phyloP scores from a whole-genome alignment of 2,329 filamentous ascomycete species.

The Ophiostoma populinum region DNA sequence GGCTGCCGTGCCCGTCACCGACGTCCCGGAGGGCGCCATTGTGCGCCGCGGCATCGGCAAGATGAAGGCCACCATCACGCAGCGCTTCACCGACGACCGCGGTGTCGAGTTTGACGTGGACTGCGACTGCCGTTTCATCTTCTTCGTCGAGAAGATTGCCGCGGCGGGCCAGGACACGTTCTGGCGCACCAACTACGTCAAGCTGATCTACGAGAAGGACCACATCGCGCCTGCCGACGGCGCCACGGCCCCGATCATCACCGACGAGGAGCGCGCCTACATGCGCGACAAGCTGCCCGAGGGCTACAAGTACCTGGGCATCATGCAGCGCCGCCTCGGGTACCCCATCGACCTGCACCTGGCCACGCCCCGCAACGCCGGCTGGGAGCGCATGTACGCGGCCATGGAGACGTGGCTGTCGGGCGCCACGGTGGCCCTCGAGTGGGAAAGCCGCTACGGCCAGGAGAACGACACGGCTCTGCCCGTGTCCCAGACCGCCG shows the following conservation, averaged over 20 bases:
- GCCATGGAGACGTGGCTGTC: slow-evolving; percentile 25
- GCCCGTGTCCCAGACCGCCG: too few relatives aligned
- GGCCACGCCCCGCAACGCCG: slow-evolving; percentile 21
- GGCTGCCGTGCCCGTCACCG: slow-evolving; percentile 5
- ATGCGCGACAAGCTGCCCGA: slow-evolving; percentile 22
- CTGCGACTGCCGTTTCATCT: slow-evolving; percentile 32
- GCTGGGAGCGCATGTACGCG: slow-evolving; percentile 24
- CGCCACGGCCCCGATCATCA: slow-evolving; percentile 20
- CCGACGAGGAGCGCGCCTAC: slow-evolving; percentile 18
- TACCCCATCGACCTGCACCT: slow-evolving; percentile 24
- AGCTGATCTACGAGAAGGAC: slow-evolving; percentile 33
- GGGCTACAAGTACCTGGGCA: slow-evolving; percentile 29
- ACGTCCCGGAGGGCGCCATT: slow-evolving; percentile 3
- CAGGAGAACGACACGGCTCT: too few relatives aligned
- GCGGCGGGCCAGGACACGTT: not conserved
- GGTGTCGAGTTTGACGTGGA: slow-evolving; percentile 28
- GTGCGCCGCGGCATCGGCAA: slow-evolving; percentile 29
- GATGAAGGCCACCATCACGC: slow-evolving; percentile 28
- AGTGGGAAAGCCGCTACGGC: not conserved
- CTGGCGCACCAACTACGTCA: slow-evolving; percentile 28
- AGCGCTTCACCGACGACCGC: slow-evolving; percentile 22
- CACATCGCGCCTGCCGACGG: slow-evolving; percentile 29
- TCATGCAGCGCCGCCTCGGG: slow-evolving; percentile 27
- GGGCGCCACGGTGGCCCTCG: not conserved
- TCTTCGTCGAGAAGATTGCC: slow-evolving; percentile 23